Conservation (phyloP, 1,284 basidiomycete species). For the Ceratobasidium papillatum region DNA sequence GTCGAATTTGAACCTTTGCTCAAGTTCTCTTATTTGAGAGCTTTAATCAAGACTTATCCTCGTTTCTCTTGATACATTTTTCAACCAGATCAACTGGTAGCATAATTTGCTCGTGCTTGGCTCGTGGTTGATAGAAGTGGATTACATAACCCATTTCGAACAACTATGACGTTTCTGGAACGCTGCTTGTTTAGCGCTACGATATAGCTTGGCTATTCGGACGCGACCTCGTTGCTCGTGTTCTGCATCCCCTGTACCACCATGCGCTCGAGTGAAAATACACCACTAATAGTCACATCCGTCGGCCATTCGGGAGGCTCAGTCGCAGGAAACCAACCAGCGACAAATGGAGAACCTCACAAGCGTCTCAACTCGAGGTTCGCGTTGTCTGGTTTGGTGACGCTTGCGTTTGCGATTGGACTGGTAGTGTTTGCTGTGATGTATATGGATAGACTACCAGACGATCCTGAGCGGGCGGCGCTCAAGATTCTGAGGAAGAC, state of each 20-base stretch:
- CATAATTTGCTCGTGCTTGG: neutral
- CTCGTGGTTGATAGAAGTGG: neutral
- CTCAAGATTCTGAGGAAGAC: slow-evolving; percentile 64
- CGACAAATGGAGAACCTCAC: slow-evolving; percentile 1
- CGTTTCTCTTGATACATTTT: too few species aligned
- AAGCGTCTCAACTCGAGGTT: neutral
- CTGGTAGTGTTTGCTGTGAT: slow-evolving; percentile 18
- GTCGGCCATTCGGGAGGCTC: neutral
- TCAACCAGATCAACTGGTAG: neutral
- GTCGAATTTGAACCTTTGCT: too few species aligned
- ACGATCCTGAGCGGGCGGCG: slow-evolving; percentile 68
- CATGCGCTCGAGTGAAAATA: neutral
- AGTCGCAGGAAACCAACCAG: neutral
- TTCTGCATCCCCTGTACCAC: neutral
- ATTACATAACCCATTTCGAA: neutral
- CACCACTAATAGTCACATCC: slow-evolving; percentile 16
- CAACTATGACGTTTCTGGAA: neutral
- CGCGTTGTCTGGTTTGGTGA: slow-evolving; percentile 25
- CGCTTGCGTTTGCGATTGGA: slow-evolving; percentile 6
- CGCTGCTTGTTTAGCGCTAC: neutral
- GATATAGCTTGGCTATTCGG: neutral
- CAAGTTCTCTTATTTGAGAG: too few species aligned
- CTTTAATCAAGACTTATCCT: too few species aligned
- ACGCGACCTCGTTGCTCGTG: slow-evolving; percentile 2
- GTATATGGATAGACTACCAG: slow-evolving; percentile 56